Evolutionary conservation across 495 filamentous ascomycete genomes (phyloP).

Genomic region (Lepidopterella palustris): DNA sequence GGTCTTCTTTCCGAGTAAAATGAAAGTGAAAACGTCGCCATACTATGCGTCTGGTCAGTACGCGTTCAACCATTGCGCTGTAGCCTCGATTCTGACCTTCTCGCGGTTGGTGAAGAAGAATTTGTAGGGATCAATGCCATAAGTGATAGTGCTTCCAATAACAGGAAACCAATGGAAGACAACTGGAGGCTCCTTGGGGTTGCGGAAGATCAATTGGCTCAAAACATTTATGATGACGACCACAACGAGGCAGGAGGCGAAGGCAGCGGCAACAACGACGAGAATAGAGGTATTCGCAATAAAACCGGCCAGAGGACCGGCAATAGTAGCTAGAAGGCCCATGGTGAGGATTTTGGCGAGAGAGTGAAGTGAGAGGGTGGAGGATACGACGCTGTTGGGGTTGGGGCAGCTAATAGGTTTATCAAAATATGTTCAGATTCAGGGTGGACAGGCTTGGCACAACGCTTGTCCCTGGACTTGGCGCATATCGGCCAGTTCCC

Average conservation of each 20-base stretch:
- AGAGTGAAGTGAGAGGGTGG: conserved; percentile 1
- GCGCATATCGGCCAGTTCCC: background rate
- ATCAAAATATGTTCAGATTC: background rate
- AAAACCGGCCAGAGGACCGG: conserved; percentile 25
- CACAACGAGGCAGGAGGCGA: conserved; percentile 26
- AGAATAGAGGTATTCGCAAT: conserved; percentile 6
- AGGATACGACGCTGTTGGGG: background rate
- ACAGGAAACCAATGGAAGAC: conserved; percentile 61
- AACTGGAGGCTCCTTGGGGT: conserved; percentile 52
- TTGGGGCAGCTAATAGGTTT: background rate
- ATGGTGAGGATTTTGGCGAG: conserved; percentile 3
- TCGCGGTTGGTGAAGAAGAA: conserved; percentile 53
- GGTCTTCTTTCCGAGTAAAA: conserved; percentile 57
- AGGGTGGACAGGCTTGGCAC: background rate
- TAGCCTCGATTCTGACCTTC: conserved; percentile 35
- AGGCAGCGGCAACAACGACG: conserved; percentile 13
- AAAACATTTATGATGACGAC: conserved; percentile 33
- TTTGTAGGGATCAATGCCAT: conserved; percentile 58
- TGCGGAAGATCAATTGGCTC: conserved; percentile 37
- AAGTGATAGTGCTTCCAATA: conserved; percentile 56
- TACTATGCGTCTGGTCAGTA: conserved; percentile 37
- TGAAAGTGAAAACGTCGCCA: conserved; percentile 59
- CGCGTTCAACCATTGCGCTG: background rate
- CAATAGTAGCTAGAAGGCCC: conserved; percentile 19
- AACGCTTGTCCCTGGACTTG: background rate